Conservation (phyloP, 2,329 filamentous ascomycete genomes). For the Thermothelomyces thermophilus region DNA sequence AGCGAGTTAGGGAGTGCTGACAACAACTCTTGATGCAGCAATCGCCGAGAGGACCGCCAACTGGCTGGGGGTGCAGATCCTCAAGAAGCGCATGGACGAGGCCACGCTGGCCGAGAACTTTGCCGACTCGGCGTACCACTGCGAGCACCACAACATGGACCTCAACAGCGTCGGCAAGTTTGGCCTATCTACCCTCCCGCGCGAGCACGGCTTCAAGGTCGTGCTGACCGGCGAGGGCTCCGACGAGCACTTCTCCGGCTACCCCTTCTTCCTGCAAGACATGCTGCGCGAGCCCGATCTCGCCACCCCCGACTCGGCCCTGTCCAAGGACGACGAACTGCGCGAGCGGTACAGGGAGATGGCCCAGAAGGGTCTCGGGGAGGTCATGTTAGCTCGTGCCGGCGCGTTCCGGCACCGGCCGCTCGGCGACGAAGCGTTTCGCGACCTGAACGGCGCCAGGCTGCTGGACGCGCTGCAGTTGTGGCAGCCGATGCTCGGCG, state of each 20-base stretch:
- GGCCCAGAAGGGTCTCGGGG: neutral
- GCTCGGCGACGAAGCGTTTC: slow-evolving; percentile 1
- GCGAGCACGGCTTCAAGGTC: slow-evolving; percentile 44
- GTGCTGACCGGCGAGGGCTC: slow-evolving; percentile 47
- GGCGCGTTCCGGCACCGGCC: neutral
- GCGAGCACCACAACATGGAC: slow-evolving; percentile 35
- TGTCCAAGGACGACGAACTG: slow-evolving; percentile 21
- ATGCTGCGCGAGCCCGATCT: slow-evolving; percentile 43
- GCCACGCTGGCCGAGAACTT: slow-evolving; percentile 28
- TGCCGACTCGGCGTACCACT: slow-evolving; percentile 28
- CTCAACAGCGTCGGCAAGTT: slow-evolving; percentile 48
- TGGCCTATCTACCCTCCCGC: slow-evolving; percentile 40
- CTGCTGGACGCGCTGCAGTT: neutral
- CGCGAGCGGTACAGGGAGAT: neutral
- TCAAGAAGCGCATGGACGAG: slow-evolving; percentile 27
- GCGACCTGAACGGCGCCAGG: slow-evolving; percentile 1
- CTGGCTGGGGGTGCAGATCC: slow-evolving; percentile 29
- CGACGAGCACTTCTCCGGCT: slow-evolving; percentile 51
- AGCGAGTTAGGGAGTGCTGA: no score
- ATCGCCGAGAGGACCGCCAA: slow-evolving; percentile 31
- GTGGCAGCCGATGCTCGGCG: neutral
- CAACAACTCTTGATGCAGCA: no score
- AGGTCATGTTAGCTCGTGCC: neutral
- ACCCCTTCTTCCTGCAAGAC: slow-evolving; percentile 40
- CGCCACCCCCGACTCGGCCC: slow-evolving; percentile 28